Base-by-base conservation (phyloP, 1,284 basidiomycete genomes). In the Moesziomyces aphidis region DNA sequence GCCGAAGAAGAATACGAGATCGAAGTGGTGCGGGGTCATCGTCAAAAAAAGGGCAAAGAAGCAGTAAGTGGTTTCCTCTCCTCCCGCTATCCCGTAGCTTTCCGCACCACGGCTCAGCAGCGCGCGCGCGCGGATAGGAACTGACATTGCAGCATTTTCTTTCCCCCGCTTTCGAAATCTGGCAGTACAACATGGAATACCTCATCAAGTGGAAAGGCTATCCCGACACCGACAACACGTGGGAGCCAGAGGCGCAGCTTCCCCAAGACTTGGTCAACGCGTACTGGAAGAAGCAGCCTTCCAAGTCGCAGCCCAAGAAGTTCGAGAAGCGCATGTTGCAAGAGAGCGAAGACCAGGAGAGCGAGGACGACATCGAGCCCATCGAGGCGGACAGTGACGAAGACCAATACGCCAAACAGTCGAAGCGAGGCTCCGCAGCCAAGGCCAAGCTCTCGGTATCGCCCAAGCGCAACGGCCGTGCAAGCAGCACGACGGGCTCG, bases 141-240 rank as follows among this genome's bases (percentile, higher is more conserved):
- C 31, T 34, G 31, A 34, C 31, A 11, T 34, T 10, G 13, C 31
- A 10, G 31, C 31, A 34, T 2, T 53, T 23, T 21, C 13, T 54
- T n/a, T 11, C 5, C 5, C 26, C 13, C 23, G 36, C 44, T 24
- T 44, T 48, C 15, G 19, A 21, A 43, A 15, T 31, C n/a, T 44
- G 23, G 15, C 44, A 75, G 61, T 61, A 66, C 55, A 50, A 52
- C 10, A 55, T 63, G 43, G 61, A 72, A 36, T 77, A 77, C 39
- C 24, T 58, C 4, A 66, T 77, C 72, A 77, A 77, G 50, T 77
- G 75, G 75, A 77, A 77, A 44, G 68, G 65, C 10, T 77, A 50
- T 31, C 23, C 56, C n/a, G 75, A 77, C 28, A 21, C 1, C 1
- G 64, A 68, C 21, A 77, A 74, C 54, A 77, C 75, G 8, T 77